Percentiles rank a stretch among this genome's conserved stretches.
These are phyloP conservation scores for Pisolithus thermaeus DNA, from an alignment of 1,284 basidiomycete genomes.

Conservation along the genomic window DNA sequence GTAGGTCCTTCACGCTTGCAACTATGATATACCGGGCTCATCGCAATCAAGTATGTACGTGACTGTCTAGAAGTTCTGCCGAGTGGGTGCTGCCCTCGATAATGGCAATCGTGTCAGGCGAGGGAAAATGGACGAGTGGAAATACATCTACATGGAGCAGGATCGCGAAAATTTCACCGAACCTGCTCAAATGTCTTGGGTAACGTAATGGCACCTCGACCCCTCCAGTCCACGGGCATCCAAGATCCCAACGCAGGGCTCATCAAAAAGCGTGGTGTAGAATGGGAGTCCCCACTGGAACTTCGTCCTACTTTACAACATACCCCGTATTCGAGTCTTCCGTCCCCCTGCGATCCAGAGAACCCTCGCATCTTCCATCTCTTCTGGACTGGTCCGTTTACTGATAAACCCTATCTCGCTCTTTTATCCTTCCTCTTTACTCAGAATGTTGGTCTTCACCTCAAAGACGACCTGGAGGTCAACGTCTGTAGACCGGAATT, in stretches of 20 bases:
- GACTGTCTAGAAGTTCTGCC: conserved; percentile 71
- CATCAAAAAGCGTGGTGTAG: conserved; percentile 37
- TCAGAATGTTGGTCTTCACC: conserved; percentile 65
- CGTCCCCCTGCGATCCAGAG: conserved; percentile 52
- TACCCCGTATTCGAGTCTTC: conserved; percentile 33
- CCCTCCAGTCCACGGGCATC: conserved; percentile 21
- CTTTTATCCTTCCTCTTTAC: conserved; percentile 72
- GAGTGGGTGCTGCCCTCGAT: conserved; percentile 62
- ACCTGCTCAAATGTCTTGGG: conserved; percentile 22
- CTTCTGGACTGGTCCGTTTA: conserved; percentile 78
- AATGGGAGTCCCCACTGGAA: conserved; percentile 38
- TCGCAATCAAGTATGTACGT: conserved; percentile 54
- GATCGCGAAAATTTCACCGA: conserved; percentile 36
- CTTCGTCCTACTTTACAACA: conserved; percentile 35
- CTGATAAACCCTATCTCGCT: conserved; percentile 74
- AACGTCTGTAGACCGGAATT: conserved; percentile 65
- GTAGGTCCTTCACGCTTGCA: conserved; percentile 34
- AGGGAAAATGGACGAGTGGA: conserved; percentile 56
- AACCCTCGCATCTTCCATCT: conserved; percentile 72
- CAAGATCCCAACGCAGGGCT: conserved; percentile 37
- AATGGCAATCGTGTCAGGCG: conserved; percentile 52
- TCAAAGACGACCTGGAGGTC: conserved; percentile 31
- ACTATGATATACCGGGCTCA: conserved; percentile 6
- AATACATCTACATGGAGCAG: conserved; percentile 60
- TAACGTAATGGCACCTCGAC: conserved; percentile 25